Conservation (phyloP, 495 filamentous ascomycete genomes). For the Chaetomium tenue region DNA sequence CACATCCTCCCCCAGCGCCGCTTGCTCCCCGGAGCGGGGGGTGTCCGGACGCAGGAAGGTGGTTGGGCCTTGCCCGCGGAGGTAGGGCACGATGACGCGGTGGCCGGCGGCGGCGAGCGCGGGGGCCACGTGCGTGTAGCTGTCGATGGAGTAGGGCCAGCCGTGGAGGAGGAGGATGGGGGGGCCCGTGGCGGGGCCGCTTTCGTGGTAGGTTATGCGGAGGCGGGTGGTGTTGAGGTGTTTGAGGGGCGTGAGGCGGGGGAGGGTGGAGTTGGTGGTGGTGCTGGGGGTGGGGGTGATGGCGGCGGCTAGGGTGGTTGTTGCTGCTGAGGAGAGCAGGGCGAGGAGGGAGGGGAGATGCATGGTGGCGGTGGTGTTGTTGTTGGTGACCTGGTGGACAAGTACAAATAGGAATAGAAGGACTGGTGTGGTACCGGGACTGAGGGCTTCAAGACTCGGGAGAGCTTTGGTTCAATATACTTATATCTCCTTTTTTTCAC, state of each 20-base stretch:
- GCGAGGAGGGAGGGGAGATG: not conserved
- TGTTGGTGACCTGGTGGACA: not conserved
- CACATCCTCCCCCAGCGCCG: no score
- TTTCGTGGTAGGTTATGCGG: not conserved
- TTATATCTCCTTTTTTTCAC: no score
- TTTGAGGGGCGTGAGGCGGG: no score
- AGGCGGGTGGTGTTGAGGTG: not conserved
- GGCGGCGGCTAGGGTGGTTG: no score
- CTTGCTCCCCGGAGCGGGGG: not conserved
- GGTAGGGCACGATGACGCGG: constrained; percentile 9
- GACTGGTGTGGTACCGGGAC: no score
- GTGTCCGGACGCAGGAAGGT: constrained; percentile 2
- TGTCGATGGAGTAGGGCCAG: constrained; percentile 6
- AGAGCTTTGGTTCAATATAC: no score
- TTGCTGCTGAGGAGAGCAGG: not conserved
- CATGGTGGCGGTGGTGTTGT: not conserved
- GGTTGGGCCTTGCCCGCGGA: constrained; percentile 1
- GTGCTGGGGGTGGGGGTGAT: not conserved
- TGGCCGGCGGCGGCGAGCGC: constrained; percentile 1
- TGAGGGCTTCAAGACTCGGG: no score
- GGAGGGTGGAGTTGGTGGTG: no score
- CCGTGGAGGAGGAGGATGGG: constrained; percentile 3
- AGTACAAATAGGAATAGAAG: no score
- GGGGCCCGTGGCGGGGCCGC: not conserved
- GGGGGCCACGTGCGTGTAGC: not conserved